phyloP scores from a whole-genome alignment of 2,329 filamentous ascomycete genomes.

The Colletotrichum plurivorum region DNA sequence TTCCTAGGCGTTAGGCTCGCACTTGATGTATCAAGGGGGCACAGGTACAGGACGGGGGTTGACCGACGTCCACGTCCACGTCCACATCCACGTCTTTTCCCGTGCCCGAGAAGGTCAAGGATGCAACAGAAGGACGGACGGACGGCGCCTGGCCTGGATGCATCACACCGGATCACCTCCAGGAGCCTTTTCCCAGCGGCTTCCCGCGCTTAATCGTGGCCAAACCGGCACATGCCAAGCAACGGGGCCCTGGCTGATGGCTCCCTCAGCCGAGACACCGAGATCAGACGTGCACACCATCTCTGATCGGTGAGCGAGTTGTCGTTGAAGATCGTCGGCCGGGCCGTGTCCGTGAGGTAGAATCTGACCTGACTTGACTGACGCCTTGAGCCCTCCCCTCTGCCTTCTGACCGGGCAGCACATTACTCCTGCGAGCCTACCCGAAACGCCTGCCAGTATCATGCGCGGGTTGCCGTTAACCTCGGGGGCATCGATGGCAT shows the following conservation, averaged over 20 bases:
- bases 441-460: conserved; percentile 9
- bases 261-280: conserved; percentile 37
- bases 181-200: neutral
- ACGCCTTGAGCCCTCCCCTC: neutral
- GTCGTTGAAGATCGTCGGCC: conserved; percentile 31
- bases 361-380: conserved; percentile 13
- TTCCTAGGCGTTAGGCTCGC: neutral
- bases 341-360: conserved; percentile 18
- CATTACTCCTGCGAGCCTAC: conserved; percentile 14
- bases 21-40: conserved; percentile 12
- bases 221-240: conserved; percentile 32
- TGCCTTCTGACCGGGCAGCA: neutral
- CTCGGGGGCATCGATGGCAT: neutral
- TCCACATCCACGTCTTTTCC: too few species aligned
- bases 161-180: neutral
- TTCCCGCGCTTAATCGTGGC: conserved; percentile 20
- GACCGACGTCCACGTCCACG: too few species aligned
- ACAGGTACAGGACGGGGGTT: neutral
- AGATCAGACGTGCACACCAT: conserved; percentile 37
- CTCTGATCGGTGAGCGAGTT: conserved; percentile 34
- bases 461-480: neutral
- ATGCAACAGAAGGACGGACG: neutral
- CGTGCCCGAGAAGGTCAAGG: conserved; percentile 7
- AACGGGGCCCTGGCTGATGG: conserved; percentile 28
- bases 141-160: conserved; percentile 10